Evolutionary conservation across 441 rosid species (phyloP).

Genomic region (Croton setiger): DNA sequence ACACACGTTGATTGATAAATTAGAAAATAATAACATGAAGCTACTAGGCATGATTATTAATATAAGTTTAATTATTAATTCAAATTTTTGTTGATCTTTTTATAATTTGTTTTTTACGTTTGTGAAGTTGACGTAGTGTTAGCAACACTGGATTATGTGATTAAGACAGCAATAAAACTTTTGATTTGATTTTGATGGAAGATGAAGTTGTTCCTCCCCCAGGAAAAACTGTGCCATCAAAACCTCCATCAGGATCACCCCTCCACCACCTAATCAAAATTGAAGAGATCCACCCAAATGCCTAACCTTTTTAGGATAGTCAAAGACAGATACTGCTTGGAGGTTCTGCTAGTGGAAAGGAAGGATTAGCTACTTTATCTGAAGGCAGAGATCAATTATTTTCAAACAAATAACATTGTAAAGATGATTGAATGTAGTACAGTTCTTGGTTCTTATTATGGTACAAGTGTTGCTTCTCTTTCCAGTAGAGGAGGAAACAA

Average conservation of each 20-base stretch:
- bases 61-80: no score
- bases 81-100: no score
- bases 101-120: background rate
- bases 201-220: conserved; percentile 5
- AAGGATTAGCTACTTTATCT: conserved; percentile 23
- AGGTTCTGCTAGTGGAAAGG: conserved; percentile 20
- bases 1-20: background rate
- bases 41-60: conserved; percentile 21
- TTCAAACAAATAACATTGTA: conserved; percentile 34
- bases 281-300: conserved; percentile 28
- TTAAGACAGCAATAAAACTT: conserved; percentile 17
- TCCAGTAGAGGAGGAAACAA: conserved; percentile 48
- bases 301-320: conserved; percentile 15
- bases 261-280: conserved; percentile 21
- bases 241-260: conserved; percentile 6
- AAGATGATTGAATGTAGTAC: conserved; percentile 19
- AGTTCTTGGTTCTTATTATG: background rate
- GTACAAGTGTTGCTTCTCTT: background rate
- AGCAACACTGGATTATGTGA: conserved; percentile 22
- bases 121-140: conserved; percentile 16
- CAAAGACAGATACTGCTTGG: conserved; percentile 17
- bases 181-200: conserved; percentile 15
- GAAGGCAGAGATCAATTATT: conserved; percentile 28
- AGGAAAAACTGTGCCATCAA: background rate
- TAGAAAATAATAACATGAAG: background rate